Conservation (phyloP, 805 yeast species). For the Candida golubevii region DNA sequence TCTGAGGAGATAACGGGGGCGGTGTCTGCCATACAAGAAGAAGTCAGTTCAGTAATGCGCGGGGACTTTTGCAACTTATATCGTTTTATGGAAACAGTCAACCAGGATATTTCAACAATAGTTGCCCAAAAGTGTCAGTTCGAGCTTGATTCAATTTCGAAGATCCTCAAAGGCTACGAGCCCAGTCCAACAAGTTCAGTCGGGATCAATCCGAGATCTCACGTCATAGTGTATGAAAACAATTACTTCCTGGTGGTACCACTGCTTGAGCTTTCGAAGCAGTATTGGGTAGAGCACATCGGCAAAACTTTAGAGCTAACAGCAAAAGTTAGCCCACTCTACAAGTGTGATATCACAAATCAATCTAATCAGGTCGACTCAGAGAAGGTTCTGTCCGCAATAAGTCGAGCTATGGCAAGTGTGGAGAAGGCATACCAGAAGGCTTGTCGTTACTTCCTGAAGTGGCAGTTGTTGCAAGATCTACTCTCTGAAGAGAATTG, state of each 20-base stretch:
- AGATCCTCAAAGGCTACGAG: not conserved
- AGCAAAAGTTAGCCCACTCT: constrained; percentile 13
- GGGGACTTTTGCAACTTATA: constrained; percentile 18
- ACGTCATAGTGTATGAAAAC: constrained; percentile 30
- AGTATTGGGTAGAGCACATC: constrained; percentile 19
- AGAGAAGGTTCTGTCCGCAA: not conserved
- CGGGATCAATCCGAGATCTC: not conserved
- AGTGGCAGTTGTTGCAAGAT: constrained; percentile 52
- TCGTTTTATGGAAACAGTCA: constrained; percentile 19
- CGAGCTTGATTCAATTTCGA: constrained; percentile 1
- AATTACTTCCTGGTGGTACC: constrained; percentile 39
- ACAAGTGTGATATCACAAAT: not conserved
- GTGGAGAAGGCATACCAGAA: not conserved
- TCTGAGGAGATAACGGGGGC: not conserved
- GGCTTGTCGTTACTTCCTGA: constrained; percentile 6
- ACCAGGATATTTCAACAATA: constrained; percentile 19
- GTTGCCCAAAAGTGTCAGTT: constrained; percentile 20
- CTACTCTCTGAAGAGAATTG: not conserved
- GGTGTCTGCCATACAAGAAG: constrained; percentile 4
- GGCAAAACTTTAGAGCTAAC: constrained; percentile 17
- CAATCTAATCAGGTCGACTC: not conserved
- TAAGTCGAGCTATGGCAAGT: not conserved
- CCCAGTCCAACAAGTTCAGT: not conserved
- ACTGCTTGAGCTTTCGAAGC: constrained; percentile 34
- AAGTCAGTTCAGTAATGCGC: constrained; percentile 7